These are phyloP conservation scores for Wickerhamiella sorbophila DNA, from an alignment of 805 yeast genomes.

Conservation along the genomic window DNA sequence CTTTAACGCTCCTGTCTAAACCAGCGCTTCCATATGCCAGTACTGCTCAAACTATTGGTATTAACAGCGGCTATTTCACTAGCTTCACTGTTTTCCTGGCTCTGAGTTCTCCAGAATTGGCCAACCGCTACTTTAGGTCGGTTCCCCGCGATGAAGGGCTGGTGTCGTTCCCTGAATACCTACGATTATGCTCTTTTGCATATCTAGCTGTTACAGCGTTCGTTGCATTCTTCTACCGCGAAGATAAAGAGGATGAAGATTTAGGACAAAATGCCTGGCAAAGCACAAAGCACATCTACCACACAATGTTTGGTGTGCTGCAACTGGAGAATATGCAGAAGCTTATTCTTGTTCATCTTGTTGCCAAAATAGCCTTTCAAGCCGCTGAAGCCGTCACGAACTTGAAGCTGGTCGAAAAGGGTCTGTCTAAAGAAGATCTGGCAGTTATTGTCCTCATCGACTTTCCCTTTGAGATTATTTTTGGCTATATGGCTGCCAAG, in stretches of 20 bases:
- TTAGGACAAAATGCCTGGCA: constrained; percentile 3
- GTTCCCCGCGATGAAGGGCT: constrained; percentile 51
- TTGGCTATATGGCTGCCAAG: constrained; percentile 90
- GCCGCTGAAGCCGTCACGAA: constrained; percentile 95
- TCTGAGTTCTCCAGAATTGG: constrained; percentile 81
- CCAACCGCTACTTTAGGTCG: constrained; percentile 64
- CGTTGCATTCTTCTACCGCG: constrained; percentile 47
- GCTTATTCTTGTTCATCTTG: constrained; percentile 56
- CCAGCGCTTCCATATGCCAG: constrained; percentile 80
- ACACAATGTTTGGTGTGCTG: constrained; percentile 29
- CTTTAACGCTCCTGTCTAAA: constrained; percentile 69
- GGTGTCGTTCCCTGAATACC: constrained; percentile 57
- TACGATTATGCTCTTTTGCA: constrained; percentile 61
- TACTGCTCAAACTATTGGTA: constrained; percentile 93
- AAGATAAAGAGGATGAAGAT: constrained; percentile 28
- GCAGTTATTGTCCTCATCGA: constrained; percentile 87
- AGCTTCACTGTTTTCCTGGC: constrained; percentile 87
- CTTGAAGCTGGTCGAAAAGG: constrained; percentile 76
- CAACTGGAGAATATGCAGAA: constrained; percentile 50
- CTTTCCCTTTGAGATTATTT: constrained; percentile 88
- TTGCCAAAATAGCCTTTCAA: constrained; percentile 85
- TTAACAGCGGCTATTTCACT: constrained; percentile 83
- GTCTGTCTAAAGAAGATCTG: constrained; percentile 83
- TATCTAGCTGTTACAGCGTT: constrained; percentile 54
- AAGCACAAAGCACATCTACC: constrained; percentile 21